Percentiles rank a stretch among this genome's conserved stretches.
Conservation (phyloP, 306 rosid genomes). For the Bauhinia variegata region DNA sequence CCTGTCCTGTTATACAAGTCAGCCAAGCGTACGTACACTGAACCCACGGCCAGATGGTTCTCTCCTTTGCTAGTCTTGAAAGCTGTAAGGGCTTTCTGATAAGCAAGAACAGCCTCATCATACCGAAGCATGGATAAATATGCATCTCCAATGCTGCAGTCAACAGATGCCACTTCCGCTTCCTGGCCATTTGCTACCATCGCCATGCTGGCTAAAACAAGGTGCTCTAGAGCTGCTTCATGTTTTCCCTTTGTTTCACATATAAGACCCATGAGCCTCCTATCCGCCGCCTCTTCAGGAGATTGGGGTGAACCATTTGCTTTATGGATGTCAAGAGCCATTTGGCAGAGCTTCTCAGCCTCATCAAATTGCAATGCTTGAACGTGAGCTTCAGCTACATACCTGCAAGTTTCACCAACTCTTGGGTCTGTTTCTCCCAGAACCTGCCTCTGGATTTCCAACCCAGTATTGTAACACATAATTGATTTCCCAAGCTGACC, state of each 20-base stretch:
- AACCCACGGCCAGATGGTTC: conserved; percentile 86
- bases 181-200: conserved; percentile 90
- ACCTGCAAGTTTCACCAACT: conserved; percentile 89
- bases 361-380: conserved; percentile 85
- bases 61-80: conserved; percentile 85
- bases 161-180: conserved; percentile 84
- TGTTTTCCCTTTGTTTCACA: conserved; percentile 88
- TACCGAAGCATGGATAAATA: conserved; percentile 77
- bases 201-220: conserved; percentile 86
- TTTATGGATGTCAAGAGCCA: conserved; percentile 83
- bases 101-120: conserved; percentile 81
- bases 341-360: conserved; percentile 81
- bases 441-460: conserved; percentile 74
- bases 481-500: conserved; percentile 90
- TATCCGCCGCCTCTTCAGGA: conserved; percentile 89
- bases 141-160: conserved; percentile 89
- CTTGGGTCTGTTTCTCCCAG: conserved; percentile 83
- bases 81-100: conserved; percentile 81
- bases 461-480: conserved; percentile 68
- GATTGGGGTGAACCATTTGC: conserved; percentile 66
- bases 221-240: conserved; percentile 90
- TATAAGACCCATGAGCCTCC: conserved; percentile 96
- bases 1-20: conserved; percentile 82
- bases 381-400: conserved; percentile 91
- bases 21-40: conserved; percentile 77